Evolutionary conservation across 2,329 filamentous ascomycete species (phyloP).

Genomic region (Conoideocrella luteorostrata): DNA sequence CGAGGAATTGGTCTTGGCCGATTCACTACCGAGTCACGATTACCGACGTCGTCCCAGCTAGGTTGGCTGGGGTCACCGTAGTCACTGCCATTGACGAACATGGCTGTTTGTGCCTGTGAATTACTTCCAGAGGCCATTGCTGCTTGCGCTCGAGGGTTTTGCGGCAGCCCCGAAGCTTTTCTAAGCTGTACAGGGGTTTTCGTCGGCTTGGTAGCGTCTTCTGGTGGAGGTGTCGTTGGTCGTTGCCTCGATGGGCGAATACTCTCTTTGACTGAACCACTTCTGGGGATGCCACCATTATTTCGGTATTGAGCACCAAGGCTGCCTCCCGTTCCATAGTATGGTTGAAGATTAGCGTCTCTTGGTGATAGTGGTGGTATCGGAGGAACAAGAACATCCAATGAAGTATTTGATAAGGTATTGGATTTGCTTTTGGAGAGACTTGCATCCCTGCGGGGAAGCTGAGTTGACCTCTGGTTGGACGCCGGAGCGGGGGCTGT

Average conservation of each 20-base stretch:
- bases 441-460: neutral
- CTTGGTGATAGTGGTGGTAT: slow-evolving; percentile 6
- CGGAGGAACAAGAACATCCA: slow-evolving; percentile 11
- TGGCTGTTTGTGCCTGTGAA: slow-evolving; percentile 35
- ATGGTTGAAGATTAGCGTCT: neutral
- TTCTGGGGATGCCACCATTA: slow-evolving; percentile 21
- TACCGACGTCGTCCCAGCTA: neutral
- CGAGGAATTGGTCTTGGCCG: slow-evolving; percentile 51
- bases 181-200: slow-evolving; percentile 35
- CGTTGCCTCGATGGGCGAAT: slow-evolving; percentile 26
- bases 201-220: slow-evolving; percentile 18
- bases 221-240: slow-evolving; percentile 14
- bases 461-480: neutral
- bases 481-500: neutral
- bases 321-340: neutral
- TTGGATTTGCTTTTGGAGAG: slow-evolving; percentile 3
- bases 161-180: slow-evolving; percentile 41
- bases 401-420: neutral
- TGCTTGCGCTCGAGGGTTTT: slow-evolving; percentile 37
- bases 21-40: slow-evolving; percentile 39
- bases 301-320: slow-evolving; percentile 1
- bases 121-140: slow-evolving; percentile 23
- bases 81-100: slow-evolving; percentile 51
- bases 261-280: slow-evolving; percentile 21
- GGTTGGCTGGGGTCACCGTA: slow-evolving; percentile 42